These are phyloP conservation scores for Lactifluus pinguis DNA, from an alignment of 768 basidiomycete genomes.

Conservation along the genomic window DNA sequence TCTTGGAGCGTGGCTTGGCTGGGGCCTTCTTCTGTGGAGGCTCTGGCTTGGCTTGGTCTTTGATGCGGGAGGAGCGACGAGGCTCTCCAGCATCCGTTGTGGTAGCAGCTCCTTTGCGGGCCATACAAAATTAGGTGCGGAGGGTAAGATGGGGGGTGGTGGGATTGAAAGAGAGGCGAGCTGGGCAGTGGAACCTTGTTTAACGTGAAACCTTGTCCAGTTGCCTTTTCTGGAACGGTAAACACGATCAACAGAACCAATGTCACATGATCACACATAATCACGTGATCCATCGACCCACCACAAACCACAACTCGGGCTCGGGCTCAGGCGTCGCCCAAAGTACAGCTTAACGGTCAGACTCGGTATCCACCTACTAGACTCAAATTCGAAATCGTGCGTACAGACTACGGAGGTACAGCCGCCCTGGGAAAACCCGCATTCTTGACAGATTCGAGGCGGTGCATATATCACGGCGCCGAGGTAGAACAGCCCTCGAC, in stretches of 20 bases:
- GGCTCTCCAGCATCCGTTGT: slow-evolving; percentile 39
- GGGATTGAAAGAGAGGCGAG: slow-evolving; percentile 18
- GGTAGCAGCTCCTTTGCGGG: slow-evolving; percentile 56
- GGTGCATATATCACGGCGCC: slow-evolving; percentile 1
- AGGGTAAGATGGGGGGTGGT: slow-evolving; percentile 11
- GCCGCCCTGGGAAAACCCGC: neutral
- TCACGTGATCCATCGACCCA: neutral
- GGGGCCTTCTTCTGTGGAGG: slow-evolving; percentile 47
- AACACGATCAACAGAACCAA: slow-evolving; percentile 6
- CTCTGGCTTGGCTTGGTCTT: slow-evolving; percentile 54
- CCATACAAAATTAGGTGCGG: slow-evolving; percentile 36
- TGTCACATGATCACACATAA: slow-evolving; percentile 2
- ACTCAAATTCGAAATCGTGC: neutral
- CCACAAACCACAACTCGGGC: too few species aligned
- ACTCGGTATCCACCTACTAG: neutral
- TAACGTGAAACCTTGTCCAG: slow-evolving; percentile 18
- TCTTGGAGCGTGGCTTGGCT: slow-evolving; percentile 51
- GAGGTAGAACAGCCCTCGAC: slow-evolving; percentile 8
- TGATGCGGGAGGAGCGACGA: slow-evolving; percentile 69
- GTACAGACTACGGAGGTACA: neutral
- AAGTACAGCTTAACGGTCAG: neutral
- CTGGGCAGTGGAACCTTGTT: slow-evolving; percentile 18
- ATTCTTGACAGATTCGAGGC: neutral
- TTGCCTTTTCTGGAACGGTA: neutral
- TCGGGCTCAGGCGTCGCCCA: too few species aligned